These are phyloP conservation scores for Tolypocladium pustulatum DNA, from an alignment of 2,329 filamentous ascomycete genomes.

Conservation along the genomic window DNA sequence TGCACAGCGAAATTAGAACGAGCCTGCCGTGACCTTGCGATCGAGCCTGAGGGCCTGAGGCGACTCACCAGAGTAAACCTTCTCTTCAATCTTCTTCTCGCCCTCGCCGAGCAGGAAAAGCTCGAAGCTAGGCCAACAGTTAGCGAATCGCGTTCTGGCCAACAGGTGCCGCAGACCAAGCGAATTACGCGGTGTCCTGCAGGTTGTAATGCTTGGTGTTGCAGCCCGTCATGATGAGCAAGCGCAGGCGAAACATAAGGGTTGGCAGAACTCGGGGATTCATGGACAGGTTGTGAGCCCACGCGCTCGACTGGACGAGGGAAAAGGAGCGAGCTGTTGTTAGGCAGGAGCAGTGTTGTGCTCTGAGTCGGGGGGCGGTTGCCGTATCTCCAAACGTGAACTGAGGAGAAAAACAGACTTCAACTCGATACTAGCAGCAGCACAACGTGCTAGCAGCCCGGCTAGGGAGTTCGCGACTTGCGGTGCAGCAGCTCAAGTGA, in stretches of 20 bases:
- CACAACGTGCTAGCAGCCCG: background rate
- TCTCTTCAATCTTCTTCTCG: constrained; percentile 89
- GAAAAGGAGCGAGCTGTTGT: background rate
- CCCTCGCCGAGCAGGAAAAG: constrained; percentile 78
- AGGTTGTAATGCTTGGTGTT: constrained; percentile 30
- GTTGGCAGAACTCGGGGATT: background rate
- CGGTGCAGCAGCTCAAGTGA: background rate
- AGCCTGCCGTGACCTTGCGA: background rate
- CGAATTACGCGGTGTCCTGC: constrained; percentile 22
- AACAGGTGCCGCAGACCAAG: background rate
- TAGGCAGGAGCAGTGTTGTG: background rate
- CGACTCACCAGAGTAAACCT: constrained; percentile 76
- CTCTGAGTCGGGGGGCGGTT: background rate
- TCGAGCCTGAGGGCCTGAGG: background rate
- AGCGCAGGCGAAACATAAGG: background rate
- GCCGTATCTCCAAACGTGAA: background rate
- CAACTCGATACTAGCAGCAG: background rate
- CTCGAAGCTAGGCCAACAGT: constrained; percentile 59
- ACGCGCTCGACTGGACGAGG: background rate
- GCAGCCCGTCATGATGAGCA: constrained; percentile 19
- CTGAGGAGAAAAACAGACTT: background rate
- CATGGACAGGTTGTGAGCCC: background rate
- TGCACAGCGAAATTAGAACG: constrained; percentile 4
- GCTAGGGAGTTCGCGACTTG: background rate
- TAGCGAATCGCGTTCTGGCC: constrained; percentile 6